Evolutionary conservation across 148 eudicot genomes (phyloP), one percentile per base, ranked within the genome.

Genomic region (Limonium bicolor): DNA sequence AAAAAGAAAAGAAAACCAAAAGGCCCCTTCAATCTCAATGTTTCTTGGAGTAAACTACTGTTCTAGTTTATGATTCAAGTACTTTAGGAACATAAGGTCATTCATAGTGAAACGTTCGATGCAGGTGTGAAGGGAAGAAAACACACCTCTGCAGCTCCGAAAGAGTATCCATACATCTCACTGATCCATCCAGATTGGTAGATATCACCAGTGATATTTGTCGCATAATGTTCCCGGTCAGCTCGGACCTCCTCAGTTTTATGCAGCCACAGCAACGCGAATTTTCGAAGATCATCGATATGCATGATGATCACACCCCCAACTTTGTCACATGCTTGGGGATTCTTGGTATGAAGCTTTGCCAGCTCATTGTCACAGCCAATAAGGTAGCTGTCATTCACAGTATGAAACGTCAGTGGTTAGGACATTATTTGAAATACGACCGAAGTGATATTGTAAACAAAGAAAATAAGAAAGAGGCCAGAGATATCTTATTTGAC

Each of bases 81-180:
- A n/a, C n/a, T n/a, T n/a, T n/a, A n/a, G n/a, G n/a, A n/a, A n/a
- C n/a, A n/a, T n/a, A n/a, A n/a, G n/a, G n/a, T n/a, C n/a, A n/a
- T n/a, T n/a, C n/a, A 10, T 10, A 34, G 37, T 10, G 37, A 4
- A 41, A 23, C 21, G n/a, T n/a, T n/a, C n/a, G n/a, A n/a, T n/a
- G n/a, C n/a, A n/a, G n/a, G n/a, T n/a, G n/a, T n/a, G 20, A 15
- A 18, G 8, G 41, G 4, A 29, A 7, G 36, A 18, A 12, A 33
- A 42, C 46, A 30, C 70, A 84, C 97, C 97, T 90, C 97, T 31
- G 97, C 95, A 20, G 97, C 97, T 7, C 72, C 99, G 61, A 90
- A 90, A 41, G 85, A 70, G 65, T 85, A 90, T 46, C 95, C 95
- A 56, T 90, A 84, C 99, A 90, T 90, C 66, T 90, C 94, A 63